Evolutionary conservation across 148 eudicot genomes (phyloP).

Genomic region (Rhododendron simsii): DNA sequence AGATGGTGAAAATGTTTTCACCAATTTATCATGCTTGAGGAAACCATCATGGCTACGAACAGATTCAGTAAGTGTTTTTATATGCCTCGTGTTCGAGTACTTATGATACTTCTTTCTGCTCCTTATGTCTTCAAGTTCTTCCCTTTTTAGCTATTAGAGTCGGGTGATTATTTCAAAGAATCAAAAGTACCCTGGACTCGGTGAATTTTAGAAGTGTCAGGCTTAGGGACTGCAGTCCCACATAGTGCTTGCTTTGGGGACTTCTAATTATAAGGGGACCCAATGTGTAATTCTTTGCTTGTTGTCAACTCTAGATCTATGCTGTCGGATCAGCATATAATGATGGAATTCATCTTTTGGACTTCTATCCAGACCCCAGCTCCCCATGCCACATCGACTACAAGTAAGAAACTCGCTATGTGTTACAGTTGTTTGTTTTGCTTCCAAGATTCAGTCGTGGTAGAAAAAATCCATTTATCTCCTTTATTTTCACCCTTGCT

Average conservation of each 20-base stretch:
- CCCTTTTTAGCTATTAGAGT: not conserved
- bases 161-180: not conserved
- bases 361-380: constrained; percentile 60
- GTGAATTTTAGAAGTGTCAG: not conserved
- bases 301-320: constrained; percentile 48
- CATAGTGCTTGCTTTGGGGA: not conserved
- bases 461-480: not conserved
- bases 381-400: constrained; percentile 85
- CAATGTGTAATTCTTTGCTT: not conserved
- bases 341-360: constrained; percentile 69
- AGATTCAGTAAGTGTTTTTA: constrained; percentile 45
- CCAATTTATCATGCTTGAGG: constrained; percentile 38
- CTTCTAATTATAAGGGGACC: not conserved
- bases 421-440: not conserved
- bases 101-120: not conserved
- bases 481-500: not conserved
- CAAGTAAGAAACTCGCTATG: constrained; percentile 36
- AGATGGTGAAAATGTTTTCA: constrained; percentile 35
- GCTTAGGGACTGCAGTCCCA: not conserved
- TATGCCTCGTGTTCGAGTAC: not conserved
- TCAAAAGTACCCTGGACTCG: not conserved
- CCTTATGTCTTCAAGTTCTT: not conserved
- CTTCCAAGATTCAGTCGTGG: not conserved
- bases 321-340: constrained; percentile 70
- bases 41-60: constrained; percentile 77